Conservation (phyloP, 164 flowering plant genomes). For the Dillenia turbinata region DNA sequence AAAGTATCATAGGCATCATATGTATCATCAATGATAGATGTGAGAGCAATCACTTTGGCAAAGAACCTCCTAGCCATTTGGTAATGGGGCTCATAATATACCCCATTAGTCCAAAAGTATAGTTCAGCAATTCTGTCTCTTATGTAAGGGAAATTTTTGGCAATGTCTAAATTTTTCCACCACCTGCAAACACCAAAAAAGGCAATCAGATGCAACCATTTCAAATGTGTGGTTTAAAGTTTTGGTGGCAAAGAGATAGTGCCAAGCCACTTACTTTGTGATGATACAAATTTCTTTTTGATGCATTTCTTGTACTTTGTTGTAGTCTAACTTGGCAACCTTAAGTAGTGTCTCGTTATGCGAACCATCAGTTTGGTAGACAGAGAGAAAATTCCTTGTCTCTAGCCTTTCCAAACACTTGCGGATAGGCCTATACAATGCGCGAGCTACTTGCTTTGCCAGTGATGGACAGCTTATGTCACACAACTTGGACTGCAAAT, state of each 20-base stretch:
- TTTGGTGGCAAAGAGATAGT: too few species aligned
- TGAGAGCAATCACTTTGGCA: slow-evolving; percentile 14
- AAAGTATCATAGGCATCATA: slow-evolving; percentile 21
- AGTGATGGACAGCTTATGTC: slow-evolving; percentile 10
- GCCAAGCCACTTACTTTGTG: slow-evolving; percentile 18
- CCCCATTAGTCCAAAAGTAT: slow-evolving; percentile 35
- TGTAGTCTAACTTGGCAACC: slow-evolving; percentile 58
- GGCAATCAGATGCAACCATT: too few species aligned
- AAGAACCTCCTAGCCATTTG: slow-evolving; percentile 9
- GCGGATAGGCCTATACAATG: slow-evolving; percentile 28
- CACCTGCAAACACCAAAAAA: slow-evolving; percentile 19
- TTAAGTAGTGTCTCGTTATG: slow-evolving; percentile 22
- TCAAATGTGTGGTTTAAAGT: too few species aligned
- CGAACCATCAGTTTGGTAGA: slow-evolving; percentile 19
- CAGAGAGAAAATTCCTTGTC: slow-evolving; percentile 15
- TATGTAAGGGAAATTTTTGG: slow-evolving; percentile 24
- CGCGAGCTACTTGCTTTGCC: slow-evolving; percentile 22
- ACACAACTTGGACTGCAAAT: slow-evolving; percentile 14
- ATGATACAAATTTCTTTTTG: slow-evolving; percentile 30
- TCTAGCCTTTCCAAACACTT: slow-evolving; percentile 32
- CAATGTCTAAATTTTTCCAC: slow-evolving; percentile 32
- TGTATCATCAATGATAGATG: slow-evolving; percentile 16
- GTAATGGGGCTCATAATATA: slow-evolving; percentile 16
- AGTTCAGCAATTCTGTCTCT: slow-evolving; percentile 37
- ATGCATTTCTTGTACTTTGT: slow-evolving; percentile 36